phyloP scores from a whole-genome alignment of 495 filamentous ascomycete species.

The Neurospora africana region DNA sequence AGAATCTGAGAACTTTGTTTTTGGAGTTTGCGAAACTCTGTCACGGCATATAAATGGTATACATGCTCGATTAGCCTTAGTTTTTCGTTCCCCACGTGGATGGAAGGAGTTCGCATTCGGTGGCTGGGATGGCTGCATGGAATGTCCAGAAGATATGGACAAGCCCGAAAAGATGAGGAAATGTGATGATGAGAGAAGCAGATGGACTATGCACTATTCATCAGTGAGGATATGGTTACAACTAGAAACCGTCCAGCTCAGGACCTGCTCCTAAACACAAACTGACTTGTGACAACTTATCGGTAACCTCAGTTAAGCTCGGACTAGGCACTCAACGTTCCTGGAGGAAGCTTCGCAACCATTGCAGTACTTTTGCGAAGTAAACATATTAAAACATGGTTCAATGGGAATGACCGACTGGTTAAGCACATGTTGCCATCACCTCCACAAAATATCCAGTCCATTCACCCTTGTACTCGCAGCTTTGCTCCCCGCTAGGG shows the following conservation, averaged over 20 bases:
- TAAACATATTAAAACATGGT: background rate
- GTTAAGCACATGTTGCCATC: background rate
- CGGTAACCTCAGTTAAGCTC: background rate
- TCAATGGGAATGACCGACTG: background rate
- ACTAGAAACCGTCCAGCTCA: background rate
- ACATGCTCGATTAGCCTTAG: background rate
- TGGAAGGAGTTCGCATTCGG: background rate
- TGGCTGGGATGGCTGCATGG: background rate
- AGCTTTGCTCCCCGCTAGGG: background rate
- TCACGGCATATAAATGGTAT: background rate
- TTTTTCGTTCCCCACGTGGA: background rate
- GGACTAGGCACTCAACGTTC: background rate
- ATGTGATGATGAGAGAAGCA: background rate
- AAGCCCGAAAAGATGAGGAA: background rate
- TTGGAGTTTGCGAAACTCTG: background rate
- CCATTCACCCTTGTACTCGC: background rate
- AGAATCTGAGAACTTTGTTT: background rate
- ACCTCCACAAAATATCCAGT: background rate
- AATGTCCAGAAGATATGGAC: background rate
- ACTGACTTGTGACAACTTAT: background rate
- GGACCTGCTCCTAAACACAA: background rate
- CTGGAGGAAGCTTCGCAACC: background rate
- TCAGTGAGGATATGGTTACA: background rate
- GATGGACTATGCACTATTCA: background rate
- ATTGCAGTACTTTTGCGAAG: background rate